Percentiles rank a stretch among this genome's conserved stretches.
Evolutionary conservation across 1,284 basidiomycete species (phyloP).

Genomic region (Cerrena zonata): DNA sequence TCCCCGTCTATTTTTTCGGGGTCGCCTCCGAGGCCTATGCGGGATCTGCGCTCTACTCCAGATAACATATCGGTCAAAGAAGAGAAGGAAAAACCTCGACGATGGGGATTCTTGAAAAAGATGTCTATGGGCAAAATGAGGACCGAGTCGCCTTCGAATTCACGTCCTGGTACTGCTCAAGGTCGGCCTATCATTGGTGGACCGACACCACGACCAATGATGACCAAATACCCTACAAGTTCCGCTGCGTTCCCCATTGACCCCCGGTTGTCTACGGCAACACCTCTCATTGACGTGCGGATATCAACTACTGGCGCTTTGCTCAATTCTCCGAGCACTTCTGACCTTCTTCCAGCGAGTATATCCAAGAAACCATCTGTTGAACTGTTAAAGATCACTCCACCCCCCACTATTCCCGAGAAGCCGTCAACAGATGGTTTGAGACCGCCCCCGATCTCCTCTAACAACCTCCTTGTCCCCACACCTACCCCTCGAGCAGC

Average conservation of each 20-base stretch:
- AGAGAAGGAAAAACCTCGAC: constrained; percentile 56
- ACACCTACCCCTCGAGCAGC: constrained; percentile 45
- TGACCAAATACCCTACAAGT: constrained; percentile 3
- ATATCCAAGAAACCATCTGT: constrained; percentile 23
- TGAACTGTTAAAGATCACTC: constrained; percentile 23
- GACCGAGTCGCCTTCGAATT: constrained; percentile 42
- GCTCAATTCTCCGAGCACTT: constrained; percentile 20
- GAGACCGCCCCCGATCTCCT: constrained; percentile 20
- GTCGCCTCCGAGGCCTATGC: constrained; percentile 7
- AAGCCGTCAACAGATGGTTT: constrained; percentile 19
- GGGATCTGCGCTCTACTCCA: constrained; percentile 10
- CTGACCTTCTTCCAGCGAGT: constrained; percentile 26
- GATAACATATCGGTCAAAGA: constrained; percentile 24
- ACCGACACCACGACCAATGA: constrained; percentile 4
- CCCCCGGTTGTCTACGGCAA: constrained; percentile 13
- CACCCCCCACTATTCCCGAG: constrained; percentile 25
- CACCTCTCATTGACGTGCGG: constrained; percentile 62
- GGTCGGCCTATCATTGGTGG: constrained; percentile 14
- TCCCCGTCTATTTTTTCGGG: constrained; percentile 9
- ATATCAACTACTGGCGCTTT: constrained; percentile 62
- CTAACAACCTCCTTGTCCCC: constrained; percentile 44
- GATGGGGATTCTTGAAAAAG: constrained; percentile 93
- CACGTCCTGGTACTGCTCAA: constrained; percentile 29
- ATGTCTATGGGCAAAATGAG: constrained; percentile 91
- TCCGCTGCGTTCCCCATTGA: not conserved